Percentiles rank a stretch among this genome's conserved stretches.
Evolutionary conservation across 140 eudicot species (phyloP).

Genomic region (Eryngium alpinum): DNA sequence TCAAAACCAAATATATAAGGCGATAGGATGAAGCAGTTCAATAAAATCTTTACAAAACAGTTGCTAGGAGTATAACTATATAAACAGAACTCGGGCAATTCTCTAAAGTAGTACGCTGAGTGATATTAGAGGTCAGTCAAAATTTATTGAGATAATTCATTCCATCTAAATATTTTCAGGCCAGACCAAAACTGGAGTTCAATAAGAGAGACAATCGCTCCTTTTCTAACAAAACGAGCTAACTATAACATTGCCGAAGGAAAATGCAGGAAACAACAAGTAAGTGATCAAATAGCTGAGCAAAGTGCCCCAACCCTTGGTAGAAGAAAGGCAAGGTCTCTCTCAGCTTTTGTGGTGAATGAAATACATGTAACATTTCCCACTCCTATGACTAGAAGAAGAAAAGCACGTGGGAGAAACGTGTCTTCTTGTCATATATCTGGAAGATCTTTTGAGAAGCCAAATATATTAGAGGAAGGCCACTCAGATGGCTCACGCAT

Average conservation of each 20-base stretch:
- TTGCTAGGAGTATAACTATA: too few relatives aligned
- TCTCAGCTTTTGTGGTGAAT: slow-evolving; percentile 15
- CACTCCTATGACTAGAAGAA: neutral
- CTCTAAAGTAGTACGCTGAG: neutral
- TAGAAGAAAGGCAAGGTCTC: slow-evolving; percentile 21
- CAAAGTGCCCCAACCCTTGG: neutral
- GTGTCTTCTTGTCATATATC: neutral
- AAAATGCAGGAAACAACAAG: neutral
- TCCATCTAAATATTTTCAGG: slow-evolving; percentile 14
- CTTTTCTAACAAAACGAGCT: neutral
- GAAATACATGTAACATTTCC: neutral
- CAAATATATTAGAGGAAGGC: neutral
- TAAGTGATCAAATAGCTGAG: neutral
- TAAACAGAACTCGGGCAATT: too few relatives aligned
- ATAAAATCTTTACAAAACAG: neutral
- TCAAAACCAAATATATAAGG: neutral
- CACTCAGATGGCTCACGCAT: neutral
- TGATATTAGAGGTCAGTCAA: neutral
- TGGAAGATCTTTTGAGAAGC: neutral
- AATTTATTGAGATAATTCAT: neutral
- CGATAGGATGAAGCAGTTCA: neutral
- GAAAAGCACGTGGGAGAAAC: slow-evolving; percentile 2
- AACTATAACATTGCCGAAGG: neutral
- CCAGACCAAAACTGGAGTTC: slow-evolving; percentile 18
- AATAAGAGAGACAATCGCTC: neutral